phyloP scores from a whole-genome alignment of 352 stramenopile species.

The Stephanocyclus meneghinianus region DNA sequence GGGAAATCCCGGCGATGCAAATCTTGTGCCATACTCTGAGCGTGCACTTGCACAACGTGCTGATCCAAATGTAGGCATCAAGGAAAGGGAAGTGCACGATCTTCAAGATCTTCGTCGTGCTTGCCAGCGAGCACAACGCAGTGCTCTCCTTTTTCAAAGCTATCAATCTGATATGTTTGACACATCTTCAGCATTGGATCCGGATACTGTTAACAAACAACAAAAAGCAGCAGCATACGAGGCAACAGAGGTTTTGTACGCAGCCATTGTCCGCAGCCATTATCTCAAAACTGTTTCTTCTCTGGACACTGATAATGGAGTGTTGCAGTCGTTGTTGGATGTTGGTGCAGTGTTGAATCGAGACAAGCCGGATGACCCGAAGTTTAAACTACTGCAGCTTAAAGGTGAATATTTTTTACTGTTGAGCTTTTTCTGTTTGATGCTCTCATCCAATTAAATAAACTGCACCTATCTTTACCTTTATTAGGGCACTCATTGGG shows the following conservation, averaged over 20 bases:
- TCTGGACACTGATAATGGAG: background rate
- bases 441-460: background rate
- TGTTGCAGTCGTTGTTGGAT: conserved; percentile 18
- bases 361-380: conserved; percentile 26
- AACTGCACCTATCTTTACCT: background rate
- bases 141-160: conserved; percentile 29
- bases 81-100: conserved; percentile 24
- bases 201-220: conserved; percentile 18
- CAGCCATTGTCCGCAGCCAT: conserved; percentile 31
- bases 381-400: conserved; percentile 20
- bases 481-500: background rate
- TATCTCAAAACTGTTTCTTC: conserved; percentile 21
- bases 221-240: conserved; percentile 52
- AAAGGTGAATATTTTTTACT: conserved; percentile 4
- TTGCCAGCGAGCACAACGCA: conserved; percentile 26
- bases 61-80: conserved; percentile 17
- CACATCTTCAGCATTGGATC: background rate
- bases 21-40: conserved; percentile 27
- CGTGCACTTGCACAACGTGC: conserved; percentile 17
- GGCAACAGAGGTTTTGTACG: conserved; percentile 53
- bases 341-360: conserved; percentile 34
- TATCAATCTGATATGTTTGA: conserved; percentile 44
- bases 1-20: conserved; percentile 29
- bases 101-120: conserved; percentile 24
- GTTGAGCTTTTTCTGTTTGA: background rate